These are phyloP conservation scores for Mucor lusitanicus DNA, from an alignment of 371 early-diverging fungal genomes.

Conservation along the genomic window DNA sequence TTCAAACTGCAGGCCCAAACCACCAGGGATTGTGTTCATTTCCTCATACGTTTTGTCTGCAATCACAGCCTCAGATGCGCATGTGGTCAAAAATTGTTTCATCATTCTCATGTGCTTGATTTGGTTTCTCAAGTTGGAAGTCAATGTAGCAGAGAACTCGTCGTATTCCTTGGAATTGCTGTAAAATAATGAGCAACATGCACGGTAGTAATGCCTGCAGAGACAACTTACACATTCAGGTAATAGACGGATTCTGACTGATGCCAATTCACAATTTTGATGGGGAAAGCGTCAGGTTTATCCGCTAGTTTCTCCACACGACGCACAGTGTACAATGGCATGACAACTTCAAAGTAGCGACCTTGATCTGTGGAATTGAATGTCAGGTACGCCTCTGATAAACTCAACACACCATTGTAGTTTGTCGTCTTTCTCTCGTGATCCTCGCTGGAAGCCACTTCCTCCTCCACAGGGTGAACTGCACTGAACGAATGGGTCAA, in stretches of 20 bases:
- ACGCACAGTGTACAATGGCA: constrained; percentile 90
- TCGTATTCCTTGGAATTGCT: constrained; percentile 44
- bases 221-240: constrained; percentile 43
- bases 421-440: constrained; percentile 3
- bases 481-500: constrained; percentile 60
- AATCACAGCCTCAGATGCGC: constrained; percentile 74
- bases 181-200: not conserved
- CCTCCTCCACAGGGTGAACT: constrained; percentile 35
- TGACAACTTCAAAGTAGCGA: constrained; percentile 62
- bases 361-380: constrained; percentile 67
- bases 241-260: constrained; percentile 54
- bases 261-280: constrained; percentile 69
- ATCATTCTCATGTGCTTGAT: constrained; percentile 73
- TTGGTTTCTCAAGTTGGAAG: constrained; percentile 56
- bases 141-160: constrained; percentile 55
- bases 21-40: constrained; percentile 47
- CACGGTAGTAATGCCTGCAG: not conserved
- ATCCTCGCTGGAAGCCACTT: not conserved
- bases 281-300: constrained; percentile 37
- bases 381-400: constrained; percentile 86
- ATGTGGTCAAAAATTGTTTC: constrained; percentile 81
- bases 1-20: constrained; percentile 85
- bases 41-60: constrained; percentile 55
- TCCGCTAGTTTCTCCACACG: constrained; percentile 80
- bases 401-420: constrained; percentile 66